Base-by-base conservation (phyloP, 2,329 filamentous ascomycete species). In the Seiridium cupressi region DNA sequence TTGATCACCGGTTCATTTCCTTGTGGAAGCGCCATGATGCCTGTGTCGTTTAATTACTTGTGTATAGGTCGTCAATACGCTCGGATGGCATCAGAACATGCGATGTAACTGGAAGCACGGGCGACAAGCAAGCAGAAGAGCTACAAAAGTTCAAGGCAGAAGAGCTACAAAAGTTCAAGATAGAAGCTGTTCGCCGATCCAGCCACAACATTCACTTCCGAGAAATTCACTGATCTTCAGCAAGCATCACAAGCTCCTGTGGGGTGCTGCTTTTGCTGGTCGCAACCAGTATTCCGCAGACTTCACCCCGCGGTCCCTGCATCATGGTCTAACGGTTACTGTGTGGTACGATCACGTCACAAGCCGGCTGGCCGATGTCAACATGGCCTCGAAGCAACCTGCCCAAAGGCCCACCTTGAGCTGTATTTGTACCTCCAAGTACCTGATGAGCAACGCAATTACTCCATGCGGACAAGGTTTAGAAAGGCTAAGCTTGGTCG, bases 1-100 rank as follows among this genome's bases (percentile, higher is more conserved):
- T 77, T 79, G 65, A 82, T 68, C 59, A 81, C 66, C 31, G 72
- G 74, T 65, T 80, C 76, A 59, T 72, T 67, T 7, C 66, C 57
- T 48, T 66, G 62, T 46, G 65, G 47, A 31, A 62, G 54, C 38
- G 66, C 61, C 69, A 72, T 72, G 58, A 55, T 42, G 44, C 11
- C 55, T 34, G 18, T 26, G 18, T 2, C 18, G 18, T 26, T 26
- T 18, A 42, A 44, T 18, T n/a, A 35, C 34, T 44, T 18, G 38
- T 35, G 13, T 36, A 10, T 36, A 2, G 38, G 11, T 9, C 44
- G 51, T 32, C 3, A 44, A 26, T 44, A 18, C 18, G 35, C 31
- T 36, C 32, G 18, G 18, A 26, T 26, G 18, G 18, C 18, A 26
- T 26, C 2, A 26, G 18, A 26, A 26, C 18, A 26, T 26, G 18